Percentiles rank a stretch among this genome's conserved stretches.
Evolutionary conservation across 1,284 basidiomycete genomes (phyloP).

Genomic region (Porogramme epimiltina): DNA sequence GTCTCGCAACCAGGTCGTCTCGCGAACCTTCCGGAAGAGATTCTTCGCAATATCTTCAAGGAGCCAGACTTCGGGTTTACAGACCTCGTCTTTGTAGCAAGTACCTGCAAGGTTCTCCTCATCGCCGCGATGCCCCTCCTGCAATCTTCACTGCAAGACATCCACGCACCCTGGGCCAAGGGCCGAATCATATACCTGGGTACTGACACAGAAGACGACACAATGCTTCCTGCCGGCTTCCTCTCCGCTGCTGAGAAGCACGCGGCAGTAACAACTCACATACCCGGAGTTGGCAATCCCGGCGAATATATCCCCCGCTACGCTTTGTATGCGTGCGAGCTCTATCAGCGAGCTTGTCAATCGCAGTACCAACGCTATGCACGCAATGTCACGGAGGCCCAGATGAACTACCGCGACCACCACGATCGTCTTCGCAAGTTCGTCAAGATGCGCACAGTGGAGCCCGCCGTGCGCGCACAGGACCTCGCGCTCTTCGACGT

Average conservation of each 20-base stretch:
- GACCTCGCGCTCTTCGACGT: too few species aligned
- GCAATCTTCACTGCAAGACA: slow-evolving; percentile 4
- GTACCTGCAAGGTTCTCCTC: slow-evolving; percentile 12
- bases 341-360: too few species aligned
- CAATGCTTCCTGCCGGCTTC: slow-evolving; percentile 1
- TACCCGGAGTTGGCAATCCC: not conserved
- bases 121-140: slow-evolving; percentile 2
- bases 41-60: slow-evolving; percentile 4
- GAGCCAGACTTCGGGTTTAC: not conserved
- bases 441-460: too few species aligned
- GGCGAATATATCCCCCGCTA: slow-evolving; percentile 1
- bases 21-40: slow-evolving; percentile 4
- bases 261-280: not conserved
- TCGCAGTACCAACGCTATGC: too few species aligned
- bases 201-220: not conserved
- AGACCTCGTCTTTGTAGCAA: slow-evolving; percentile 3
- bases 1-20: slow-evolving; percentile 1
- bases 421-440: not conserved
- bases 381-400: too few species aligned
- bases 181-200: slow-evolving; percentile 7
- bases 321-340: not conserved
- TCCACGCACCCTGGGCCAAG: slow-evolving; percentile 7
- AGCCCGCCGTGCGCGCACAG: not conserved
- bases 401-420: too few species aligned
- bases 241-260: slow-evolving; percentile 5